Conservation (phyloP, 2,329 filamentous ascomycete species). For the Penicillium sp. region DNA sequence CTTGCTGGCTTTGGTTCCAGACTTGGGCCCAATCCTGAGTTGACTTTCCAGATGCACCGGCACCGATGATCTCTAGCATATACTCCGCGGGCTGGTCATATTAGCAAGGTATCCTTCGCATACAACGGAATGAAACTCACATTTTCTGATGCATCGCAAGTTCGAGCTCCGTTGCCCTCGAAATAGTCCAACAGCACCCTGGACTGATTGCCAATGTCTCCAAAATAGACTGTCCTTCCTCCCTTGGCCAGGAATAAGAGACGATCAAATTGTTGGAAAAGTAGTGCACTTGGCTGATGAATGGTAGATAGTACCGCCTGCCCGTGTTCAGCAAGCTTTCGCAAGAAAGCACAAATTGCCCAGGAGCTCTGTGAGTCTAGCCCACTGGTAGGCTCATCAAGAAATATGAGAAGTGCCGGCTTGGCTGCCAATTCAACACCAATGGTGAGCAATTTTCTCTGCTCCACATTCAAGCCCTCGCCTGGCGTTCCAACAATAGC, state of each 20-base stretch:
- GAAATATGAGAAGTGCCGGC: not conserved
- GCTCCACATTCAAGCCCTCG: slow-evolving; percentile 66
- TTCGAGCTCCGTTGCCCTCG: slow-evolving; percentile 59
- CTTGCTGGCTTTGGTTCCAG: slow-evolving; percentile 62
- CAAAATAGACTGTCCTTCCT: slow-evolving; percentile 68
- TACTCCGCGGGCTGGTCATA: slow-evolving; percentile 65
- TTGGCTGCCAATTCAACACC: slow-evolving; percentile 3
- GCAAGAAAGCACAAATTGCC: not conserved
- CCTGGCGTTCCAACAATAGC: slow-evolving; percentile 84
- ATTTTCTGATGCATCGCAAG: slow-evolving; percentile 64
- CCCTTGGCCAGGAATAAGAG: slow-evolving; percentile 62
- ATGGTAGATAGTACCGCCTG: slow-evolving; percentile 4
- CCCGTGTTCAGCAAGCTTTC: not conserved
- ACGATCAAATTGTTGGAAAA: slow-evolving; percentile 5
- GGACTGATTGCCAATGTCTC: slow-evolving; percentile 62
- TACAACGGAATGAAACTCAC: slow-evolving; percentile 16
- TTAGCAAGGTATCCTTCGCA: not conserved
- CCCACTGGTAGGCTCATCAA: slow-evolving; percentile 5
- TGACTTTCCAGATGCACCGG: slow-evolving; percentile 67
- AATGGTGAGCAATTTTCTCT: slow-evolving; percentile 52
- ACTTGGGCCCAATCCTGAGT: slow-evolving; percentile 63
- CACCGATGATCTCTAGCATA: slow-evolving; percentile 61
- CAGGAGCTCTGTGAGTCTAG: slow-evolving; percentile 1
- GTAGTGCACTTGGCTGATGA: slow-evolving; percentile 1
- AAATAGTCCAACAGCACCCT: slow-evolving; percentile 63